Evolutionary conservation across 23 red algal species (phyloP), one percentile per base, ranked within the genome.

Genomic region (Gracilaria vermiculophylla): DNA sequence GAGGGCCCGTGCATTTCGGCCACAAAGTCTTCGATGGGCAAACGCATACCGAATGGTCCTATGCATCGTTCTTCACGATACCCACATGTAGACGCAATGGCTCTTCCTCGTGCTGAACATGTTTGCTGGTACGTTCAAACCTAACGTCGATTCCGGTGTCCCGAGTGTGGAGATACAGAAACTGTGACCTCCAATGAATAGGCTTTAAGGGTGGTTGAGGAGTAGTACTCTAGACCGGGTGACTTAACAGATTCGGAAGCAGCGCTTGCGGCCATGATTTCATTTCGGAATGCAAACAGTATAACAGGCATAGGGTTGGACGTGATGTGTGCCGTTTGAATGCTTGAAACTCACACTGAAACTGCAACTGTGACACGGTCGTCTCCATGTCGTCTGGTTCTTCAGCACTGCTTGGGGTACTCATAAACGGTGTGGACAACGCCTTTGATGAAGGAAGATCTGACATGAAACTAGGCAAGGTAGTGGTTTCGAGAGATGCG

Each of bases 81-180:
- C 83, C 92, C 92, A 84, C 90, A 74, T 95, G 92, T 24, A 95
- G 40, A 45, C 70, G 55, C 8, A 90, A 54, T 27, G 85, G 71
- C 36, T 95, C 92, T n/a, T 70, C 92, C 20, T 54, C 48, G 19
- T 65, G 83, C 53, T 94, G 92, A 53, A 89, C 76, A 16, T 74
- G 78, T 49, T 58, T 32, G 41, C 77, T 47, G 23, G 42, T 41
- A 54, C 89, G 89, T 25, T 41, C 37, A 42, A 91, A 69, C 54
- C 24, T 57, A 76, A 81, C 76, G 5, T 48, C 62, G 41, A 81
- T 81, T 25, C 54, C 47, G 31, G 85, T 14, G 50, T 33, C 39
- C 9, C n/a, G 44, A 24, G 33, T 15, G 51, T 21, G 72, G 31
- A 66, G 85, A 24, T 27, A 64, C 54, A 20, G 82, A 53, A 16